phyloP scores from a whole-genome alignment of 2,329 filamentous ascomycete genomes.

The Trichophyton rubrum region DNA sequence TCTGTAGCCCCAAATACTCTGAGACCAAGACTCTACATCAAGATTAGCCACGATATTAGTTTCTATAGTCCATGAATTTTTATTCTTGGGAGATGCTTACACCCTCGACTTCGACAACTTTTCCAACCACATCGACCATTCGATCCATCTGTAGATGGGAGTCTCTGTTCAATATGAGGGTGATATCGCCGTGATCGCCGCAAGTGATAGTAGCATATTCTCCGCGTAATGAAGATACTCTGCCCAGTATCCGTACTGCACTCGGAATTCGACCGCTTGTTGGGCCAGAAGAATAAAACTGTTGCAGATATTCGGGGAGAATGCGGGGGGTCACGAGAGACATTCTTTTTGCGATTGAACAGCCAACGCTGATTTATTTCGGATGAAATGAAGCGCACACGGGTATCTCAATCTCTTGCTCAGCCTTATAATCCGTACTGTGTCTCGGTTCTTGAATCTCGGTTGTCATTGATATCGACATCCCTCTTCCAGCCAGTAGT shows the following conservation, averaged over 20 bases:
- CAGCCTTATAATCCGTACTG: too few species aligned
- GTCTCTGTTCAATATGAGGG: constrained; percentile 55
- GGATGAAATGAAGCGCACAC: neutral
- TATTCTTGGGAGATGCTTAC: constrained; percentile 15
- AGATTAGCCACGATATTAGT: neutral
- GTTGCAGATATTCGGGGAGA: constrained; percentile 64
- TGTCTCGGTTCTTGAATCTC: neutral
- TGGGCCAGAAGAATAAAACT: constrained; percentile 47
- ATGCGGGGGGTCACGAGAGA: constrained; percentile 68
- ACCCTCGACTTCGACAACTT: constrained; percentile 32
- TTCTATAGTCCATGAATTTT: neutral
- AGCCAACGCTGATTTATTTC: neutral
- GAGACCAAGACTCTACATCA: constrained; percentile 27
- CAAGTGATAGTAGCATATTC: constrained; percentile 71
- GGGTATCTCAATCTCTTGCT: too few species aligned
- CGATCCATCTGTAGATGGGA: constrained; percentile 34
- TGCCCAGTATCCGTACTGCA: constrained; percentile 75
- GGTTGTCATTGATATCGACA: neutral
- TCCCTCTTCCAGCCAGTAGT: neutral
- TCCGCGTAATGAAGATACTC: constrained; percentile 68
- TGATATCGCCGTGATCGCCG: constrained; percentile 54
- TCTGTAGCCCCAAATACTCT: constrained; percentile 31
- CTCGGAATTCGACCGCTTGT: constrained; percentile 32
- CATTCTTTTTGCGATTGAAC: constrained; percentile 52
- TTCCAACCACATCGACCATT: constrained; percentile 36